These are phyloP conservation scores for Beta lomatogona DNA, from an alignment of 179 eudicot species.

Conservation along the genomic window DNA sequence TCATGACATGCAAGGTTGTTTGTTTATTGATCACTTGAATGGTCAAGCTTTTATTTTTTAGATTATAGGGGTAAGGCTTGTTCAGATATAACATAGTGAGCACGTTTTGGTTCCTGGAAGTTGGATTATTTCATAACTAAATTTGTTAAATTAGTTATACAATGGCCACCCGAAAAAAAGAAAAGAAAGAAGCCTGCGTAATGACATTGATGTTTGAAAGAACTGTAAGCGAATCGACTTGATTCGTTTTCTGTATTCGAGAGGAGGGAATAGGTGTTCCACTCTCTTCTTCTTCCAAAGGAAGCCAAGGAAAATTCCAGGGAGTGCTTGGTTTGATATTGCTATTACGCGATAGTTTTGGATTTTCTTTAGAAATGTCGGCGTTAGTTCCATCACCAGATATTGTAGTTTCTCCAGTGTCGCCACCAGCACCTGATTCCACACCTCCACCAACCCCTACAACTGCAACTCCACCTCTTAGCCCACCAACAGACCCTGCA, in stretches of 20 bases:
- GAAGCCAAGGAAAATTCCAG: background rate
- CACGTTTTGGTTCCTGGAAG: conserved; percentile 30
- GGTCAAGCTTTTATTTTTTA: conserved; percentile 10
- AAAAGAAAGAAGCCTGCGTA: conserved; percentile 19
- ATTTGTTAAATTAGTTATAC: conserved; percentile 1
- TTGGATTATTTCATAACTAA: background rate
- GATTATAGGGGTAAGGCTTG: conserved; percentile 16
- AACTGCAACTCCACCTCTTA: background rate
- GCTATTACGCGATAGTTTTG: background rate
- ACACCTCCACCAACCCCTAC: background rate
- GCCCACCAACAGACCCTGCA: background rate
- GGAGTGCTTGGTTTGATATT: conserved; percentile 13
- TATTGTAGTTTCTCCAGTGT: background rate
- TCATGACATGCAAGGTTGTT: conserved; percentile 24
- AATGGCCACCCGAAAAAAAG: background rate
- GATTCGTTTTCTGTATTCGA: conserved; percentile 6
- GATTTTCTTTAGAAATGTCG: conserved; percentile 29
- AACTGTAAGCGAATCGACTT: conserved; percentile 14
- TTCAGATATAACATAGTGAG: conserved; percentile 33
- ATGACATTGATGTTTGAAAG: conserved; percentile 18
- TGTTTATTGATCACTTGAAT: background rate
- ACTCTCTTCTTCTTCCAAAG: background rate
- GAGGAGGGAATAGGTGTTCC: conserved; percentile 10
- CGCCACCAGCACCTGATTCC: background rate
- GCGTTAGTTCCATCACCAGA: conserved; percentile 16